phyloP scores from a whole-genome alignment of 2,329 filamentous ascomycete species.

The Aureobasidium zeae region DNA sequence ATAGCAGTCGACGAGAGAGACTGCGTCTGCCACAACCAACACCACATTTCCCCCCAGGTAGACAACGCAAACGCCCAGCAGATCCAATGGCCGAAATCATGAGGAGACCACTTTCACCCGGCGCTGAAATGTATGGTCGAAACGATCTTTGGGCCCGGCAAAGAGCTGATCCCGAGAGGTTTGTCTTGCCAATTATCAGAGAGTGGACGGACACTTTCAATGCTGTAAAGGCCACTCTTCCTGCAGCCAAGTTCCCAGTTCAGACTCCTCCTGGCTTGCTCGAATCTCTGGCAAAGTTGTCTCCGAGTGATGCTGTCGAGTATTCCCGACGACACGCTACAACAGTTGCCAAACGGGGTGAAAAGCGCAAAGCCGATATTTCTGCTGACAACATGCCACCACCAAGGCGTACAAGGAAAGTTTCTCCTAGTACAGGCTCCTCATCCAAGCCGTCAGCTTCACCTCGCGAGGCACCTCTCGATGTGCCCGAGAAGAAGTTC shows the following conservation, averaged over 20 bases:
- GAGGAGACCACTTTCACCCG: constrained; percentile 5
- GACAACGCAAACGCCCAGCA: background rate
- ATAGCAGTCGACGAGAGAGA: no score
- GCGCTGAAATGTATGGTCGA: background rate
- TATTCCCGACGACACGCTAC: background rate
- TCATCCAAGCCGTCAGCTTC: background rate
- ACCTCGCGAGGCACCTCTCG: constrained; percentile 7
- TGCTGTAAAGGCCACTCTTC: background rate
- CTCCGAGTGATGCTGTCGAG: background rate
- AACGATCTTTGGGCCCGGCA: constrained; percentile 10
- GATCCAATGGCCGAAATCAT: background rate
- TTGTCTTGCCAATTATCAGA: background rate
- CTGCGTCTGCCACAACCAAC: no score
- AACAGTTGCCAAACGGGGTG: background rate
- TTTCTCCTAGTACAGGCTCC: background rate
- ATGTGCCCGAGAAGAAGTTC: background rate
- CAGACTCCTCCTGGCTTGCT: background rate
- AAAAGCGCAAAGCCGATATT: constrained; percentile 5
- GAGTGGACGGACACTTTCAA: background rate
- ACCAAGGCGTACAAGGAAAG: constrained; percentile 2
- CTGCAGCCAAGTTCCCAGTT: background rate
- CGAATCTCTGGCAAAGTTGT: background rate
- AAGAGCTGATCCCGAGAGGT: background rate
- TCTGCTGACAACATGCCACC: constrained; percentile 1
- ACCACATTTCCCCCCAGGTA: no score